Conservation (phyloP, 2,329 filamentous ascomycete genomes). For the Botrytis fragariae region DNA sequence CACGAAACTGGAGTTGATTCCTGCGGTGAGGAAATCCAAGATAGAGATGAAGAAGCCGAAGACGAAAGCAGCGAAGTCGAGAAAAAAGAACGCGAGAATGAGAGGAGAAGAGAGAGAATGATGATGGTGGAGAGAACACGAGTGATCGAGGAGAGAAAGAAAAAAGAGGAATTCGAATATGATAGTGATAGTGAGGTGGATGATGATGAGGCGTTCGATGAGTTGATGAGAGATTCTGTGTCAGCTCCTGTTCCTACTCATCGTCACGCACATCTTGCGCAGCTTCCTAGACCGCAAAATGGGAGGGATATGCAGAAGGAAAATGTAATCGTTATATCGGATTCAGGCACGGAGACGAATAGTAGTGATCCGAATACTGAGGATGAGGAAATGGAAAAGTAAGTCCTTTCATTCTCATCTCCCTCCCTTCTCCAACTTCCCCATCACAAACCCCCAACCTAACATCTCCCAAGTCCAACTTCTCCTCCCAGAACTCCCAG, state of each 20-base stretch:
- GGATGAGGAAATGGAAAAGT: background rate
- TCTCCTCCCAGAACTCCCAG: background rate
- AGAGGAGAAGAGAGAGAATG: background rate
- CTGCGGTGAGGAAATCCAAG: background rate
- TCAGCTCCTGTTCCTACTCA: background rate
- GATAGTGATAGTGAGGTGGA: constrained; percentile 21
- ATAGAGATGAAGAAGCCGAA: background rate
- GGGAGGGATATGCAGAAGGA: background rate
- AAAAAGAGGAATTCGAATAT: background rate
- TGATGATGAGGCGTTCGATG: background rate
- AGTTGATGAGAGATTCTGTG: background rate
- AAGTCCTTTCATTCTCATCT: background rate
- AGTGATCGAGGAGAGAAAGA: background rate
- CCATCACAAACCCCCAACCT: background rate
- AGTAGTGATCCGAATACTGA: background rate
- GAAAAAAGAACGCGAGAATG: background rate
- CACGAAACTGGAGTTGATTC: constrained; percentile 2
- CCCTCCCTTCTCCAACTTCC: too few relatives aligned
- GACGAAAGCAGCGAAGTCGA: constrained; percentile 4
- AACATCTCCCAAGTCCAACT: background rate
- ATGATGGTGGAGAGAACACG: background rate
- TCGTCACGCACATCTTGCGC: background rate
- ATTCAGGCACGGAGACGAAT: background rate
- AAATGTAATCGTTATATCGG: background rate
- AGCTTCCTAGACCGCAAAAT: background rate